Evolutionary conservation across 306 rosid genomes (phyloP), one percentile per base, ranked within the genome.

Genomic region (Oxytropis ochrocephala): DNA sequence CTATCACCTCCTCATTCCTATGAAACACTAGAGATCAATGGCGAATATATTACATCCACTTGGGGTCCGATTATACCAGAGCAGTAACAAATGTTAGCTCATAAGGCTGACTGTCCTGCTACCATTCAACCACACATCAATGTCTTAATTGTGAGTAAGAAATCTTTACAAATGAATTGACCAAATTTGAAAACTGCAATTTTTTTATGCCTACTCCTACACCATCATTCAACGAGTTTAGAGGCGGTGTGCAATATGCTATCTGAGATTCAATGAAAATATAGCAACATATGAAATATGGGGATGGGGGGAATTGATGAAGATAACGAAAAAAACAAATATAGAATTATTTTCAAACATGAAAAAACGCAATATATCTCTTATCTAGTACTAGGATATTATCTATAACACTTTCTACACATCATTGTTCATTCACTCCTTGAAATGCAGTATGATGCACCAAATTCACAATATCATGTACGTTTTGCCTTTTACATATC

Each of bases 391-490:
- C 56, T 53, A 18, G 27, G 36, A 60, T 42, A 54, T 59, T 13
- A 54, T 42, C 14, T 69, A 63, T 69, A 21, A 52, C 30, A 21
- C 55, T 56, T 69, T 44, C 61, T 64, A 79, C 56, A 75, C 44
- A 56, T 53, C 21, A 70, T 57, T 46, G 69, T 56, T 32, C 63
- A 66, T 8, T 39, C 53, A 38, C 38, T 60, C 43, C 53, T 53
- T 62, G 12, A 54, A 63, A 73, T 57, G 41, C n/a, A 74, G 32
- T 43, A 51, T 52, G 41, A 51, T 68, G 53, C 62, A 67, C 27
- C 59, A 76, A 81, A 80, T 35, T 66, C 72, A 39, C 52, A 55
- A 56, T 57, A 76, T 18, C 19, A 65, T 50, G 51, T 35, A 76
- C 17, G 50, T 62, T 62, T 30, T 74, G 17, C 46, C 63, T 67